phyloP scores from a whole-genome alignment of 2,329 filamentous ascomycete genomes.

The Ophiostoma perfectum region DNA sequence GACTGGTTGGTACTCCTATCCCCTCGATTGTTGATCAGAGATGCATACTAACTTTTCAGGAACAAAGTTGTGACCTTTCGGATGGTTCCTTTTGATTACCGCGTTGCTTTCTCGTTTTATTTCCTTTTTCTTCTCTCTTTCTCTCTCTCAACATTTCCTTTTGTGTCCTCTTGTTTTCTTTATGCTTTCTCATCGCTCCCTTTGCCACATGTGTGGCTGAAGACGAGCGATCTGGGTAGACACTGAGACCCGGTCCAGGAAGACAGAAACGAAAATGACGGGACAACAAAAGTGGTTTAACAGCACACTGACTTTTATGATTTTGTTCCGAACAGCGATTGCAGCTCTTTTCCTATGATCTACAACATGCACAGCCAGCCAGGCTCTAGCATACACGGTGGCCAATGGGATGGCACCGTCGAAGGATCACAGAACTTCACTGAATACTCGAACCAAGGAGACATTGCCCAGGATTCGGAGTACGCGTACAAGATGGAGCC shows the following conservation, averaged over 20 bases:
- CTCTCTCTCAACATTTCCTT: not conserved
- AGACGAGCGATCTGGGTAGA: not conserved
- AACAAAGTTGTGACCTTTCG: conserved; percentile 8
- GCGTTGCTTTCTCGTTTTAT: conserved; percentile 26
- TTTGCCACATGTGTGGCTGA: not conserved
- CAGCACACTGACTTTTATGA: conserved; percentile 48
- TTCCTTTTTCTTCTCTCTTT: not conserved
- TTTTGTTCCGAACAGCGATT: conserved; percentile 27
- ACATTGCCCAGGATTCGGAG: conserved; percentile 45
- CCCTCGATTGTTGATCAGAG: not conserved
- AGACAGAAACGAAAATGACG: conserved; percentile 15
- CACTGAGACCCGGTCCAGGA: not conserved
- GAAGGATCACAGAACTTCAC: conserved; percentile 56
- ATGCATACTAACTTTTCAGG: not conserved
- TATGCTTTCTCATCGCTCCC: not conserved
- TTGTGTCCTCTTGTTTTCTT: not conserved
- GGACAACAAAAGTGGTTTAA: conserved; percentile 39
- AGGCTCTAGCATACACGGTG: conserved; percentile 48
- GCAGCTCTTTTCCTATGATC: conserved; percentile 44
- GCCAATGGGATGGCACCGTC: conserved; percentile 49
- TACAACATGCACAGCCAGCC: conserved; percentile 31
- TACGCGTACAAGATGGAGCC: conserved; percentile 49
- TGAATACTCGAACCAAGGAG: conserved; percentile 38
- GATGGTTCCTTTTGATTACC: conserved; percentile 14
- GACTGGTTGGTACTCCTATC: not conserved